These are phyloP conservation scores for Cladophialophora psammophila DNA, from an alignment of 2,329 filamentous ascomycete genomes.

Conservation along the genomic window DNA sequence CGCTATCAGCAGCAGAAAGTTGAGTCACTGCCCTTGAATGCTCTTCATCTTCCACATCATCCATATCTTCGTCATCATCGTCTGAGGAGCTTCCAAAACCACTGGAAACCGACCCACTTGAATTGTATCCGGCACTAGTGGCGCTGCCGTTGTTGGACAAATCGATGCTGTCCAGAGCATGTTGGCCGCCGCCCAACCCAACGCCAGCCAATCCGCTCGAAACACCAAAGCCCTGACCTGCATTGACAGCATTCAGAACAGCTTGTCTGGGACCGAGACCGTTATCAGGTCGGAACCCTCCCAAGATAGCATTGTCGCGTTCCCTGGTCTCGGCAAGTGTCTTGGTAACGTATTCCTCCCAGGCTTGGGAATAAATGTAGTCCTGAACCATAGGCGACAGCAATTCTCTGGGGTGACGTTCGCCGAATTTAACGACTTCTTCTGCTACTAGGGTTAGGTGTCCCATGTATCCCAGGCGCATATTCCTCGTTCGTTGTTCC, in stretches of 20 bases:
- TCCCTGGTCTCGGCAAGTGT: conserved; percentile 92
- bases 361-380: conserved; percentile 85
- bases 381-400: conserved; percentile 85
- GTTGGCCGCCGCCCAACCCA: conserved; percentile 71
- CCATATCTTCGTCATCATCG: conserved; percentile 94
- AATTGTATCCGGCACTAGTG: conserved; percentile 75
- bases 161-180: conserved; percentile 69
- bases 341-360: conserved; percentile 94
- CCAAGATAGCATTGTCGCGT: conserved; percentile 96
- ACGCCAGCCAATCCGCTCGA: conserved; percentile 78
- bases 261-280: conserved; percentile 79
- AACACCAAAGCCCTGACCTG: conserved; percentile 63
- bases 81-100: conserved; percentile 95
- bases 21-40: conserved; percentile 31
- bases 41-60: conserved; percentile 59
- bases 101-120: conserved; percentile 77
- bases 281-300: conserved; percentile 90
- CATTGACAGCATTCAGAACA: conserved; percentile 66
- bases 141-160: conserved; percentile 69
- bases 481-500: conserved; percentile 81
- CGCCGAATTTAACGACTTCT: conserved; percentile 98
- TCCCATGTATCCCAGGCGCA: conserved; percentile 97
- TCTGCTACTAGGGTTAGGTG: conserved; percentile 96
- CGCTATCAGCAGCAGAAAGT: conserved; percentile 36
- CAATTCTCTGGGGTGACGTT: conserved; percentile 87